A percentile compares a stretch with the other conserved stretches of the same genome.
These are phyloP conservation scores for Chlorella variabilis DNA, from an alignment of 163 green algal genomes.

Conservation along the genomic window DNA sequence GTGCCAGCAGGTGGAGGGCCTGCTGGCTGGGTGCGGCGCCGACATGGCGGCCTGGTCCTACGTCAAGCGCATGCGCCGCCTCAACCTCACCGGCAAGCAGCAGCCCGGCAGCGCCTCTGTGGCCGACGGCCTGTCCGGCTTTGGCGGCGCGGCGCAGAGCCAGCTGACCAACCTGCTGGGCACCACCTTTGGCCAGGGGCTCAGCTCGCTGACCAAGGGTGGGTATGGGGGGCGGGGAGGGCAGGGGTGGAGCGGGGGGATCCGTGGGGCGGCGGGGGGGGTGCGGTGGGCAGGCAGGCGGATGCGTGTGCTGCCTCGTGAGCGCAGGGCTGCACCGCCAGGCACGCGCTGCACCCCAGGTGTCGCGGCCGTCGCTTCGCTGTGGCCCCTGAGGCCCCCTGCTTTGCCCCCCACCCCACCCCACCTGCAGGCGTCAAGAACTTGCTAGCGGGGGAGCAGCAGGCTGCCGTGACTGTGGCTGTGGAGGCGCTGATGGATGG, in stretches of 20 bases:
- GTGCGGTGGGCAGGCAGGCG: no score
- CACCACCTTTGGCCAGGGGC: slow-evolving; percentile 86
- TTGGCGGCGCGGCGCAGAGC: slow-evolving; percentile 49
- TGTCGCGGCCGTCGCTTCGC: no score
- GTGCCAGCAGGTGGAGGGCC: slow-evolving; percentile 62
- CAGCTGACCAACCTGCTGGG: slow-evolving; percentile 94
- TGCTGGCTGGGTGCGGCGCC: slow-evolving; percentile 62
- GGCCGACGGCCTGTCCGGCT: slow-evolving; percentile 17
- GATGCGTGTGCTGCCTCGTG: no score
- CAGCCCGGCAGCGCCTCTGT: slow-evolving; percentile 11
- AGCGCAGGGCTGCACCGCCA: no score
- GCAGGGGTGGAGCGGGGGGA: no score
- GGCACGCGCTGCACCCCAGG: no score
- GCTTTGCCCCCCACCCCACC: not conserved
- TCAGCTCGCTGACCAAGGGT: slow-evolving; percentile 83
- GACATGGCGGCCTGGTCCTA: slow-evolving; percentile 88
- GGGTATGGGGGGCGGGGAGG: not conserved
- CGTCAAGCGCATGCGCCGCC: slow-evolving; percentile 85
- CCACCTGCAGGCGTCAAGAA: slow-evolving; percentile 83
- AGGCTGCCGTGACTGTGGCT: slow-evolving; percentile 82
- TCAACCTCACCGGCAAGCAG: slow-evolving; percentile 81
- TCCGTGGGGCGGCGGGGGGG: no score
- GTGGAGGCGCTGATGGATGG: slow-evolving; percentile 94
- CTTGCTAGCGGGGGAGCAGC: slow-evolving; percentile 84
- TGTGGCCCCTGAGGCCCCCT: no score